Percentiles rank a stretch among this genome's conserved stretches.
Conservation (phyloP, 495 filamentous ascomycete genomes). For the Evansstolkia leycettana region DNA sequence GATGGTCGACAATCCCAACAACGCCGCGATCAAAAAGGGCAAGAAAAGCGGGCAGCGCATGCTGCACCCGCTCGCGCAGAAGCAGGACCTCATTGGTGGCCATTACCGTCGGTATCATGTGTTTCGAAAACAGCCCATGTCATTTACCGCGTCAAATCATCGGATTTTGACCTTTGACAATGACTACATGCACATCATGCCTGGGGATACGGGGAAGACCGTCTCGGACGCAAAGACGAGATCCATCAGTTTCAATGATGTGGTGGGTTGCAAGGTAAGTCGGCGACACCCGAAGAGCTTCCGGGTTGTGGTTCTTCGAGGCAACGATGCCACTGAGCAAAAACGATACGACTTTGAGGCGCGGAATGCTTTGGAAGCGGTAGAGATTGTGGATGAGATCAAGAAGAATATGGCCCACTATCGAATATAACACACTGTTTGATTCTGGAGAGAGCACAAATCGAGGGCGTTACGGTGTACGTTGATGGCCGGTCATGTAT, state of each 20-base stretch:
- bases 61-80: conserved; percentile 68
- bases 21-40: conserved; percentile 42
- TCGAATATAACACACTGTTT: conserved; percentile 21
- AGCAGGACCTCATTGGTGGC: conserved; percentile 58
- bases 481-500: neutral
- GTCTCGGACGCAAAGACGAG: conserved; percentile 60
- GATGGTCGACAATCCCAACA: conserved; percentile 32
- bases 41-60: conserved; percentile 51
- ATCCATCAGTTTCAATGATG: conserved; percentile 82
- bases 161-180: conserved; percentile 82
- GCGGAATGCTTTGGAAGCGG: conserved; percentile 62
- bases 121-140: conserved; percentile 87
- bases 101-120: conserved; percentile 83
- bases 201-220: conserved; percentile 47
- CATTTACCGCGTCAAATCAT: conserved; percentile 74
- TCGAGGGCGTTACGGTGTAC: neutral
- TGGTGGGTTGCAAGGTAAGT: conserved; percentile 87
- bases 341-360: conserved; percentile 98
- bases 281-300: conserved; percentile 85
- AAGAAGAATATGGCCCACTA: conserved; percentile 48
- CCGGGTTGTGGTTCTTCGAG: conserved; percentile 72
- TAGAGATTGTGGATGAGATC: conserved; percentile 81
- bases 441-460: neutral
- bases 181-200: conserved; percentile 93
- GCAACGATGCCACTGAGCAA: conserved; percentile 54